Base-by-base conservation (phyloP, 2,329 filamentous ascomycete species). In the Cercospora sojina region DNA sequence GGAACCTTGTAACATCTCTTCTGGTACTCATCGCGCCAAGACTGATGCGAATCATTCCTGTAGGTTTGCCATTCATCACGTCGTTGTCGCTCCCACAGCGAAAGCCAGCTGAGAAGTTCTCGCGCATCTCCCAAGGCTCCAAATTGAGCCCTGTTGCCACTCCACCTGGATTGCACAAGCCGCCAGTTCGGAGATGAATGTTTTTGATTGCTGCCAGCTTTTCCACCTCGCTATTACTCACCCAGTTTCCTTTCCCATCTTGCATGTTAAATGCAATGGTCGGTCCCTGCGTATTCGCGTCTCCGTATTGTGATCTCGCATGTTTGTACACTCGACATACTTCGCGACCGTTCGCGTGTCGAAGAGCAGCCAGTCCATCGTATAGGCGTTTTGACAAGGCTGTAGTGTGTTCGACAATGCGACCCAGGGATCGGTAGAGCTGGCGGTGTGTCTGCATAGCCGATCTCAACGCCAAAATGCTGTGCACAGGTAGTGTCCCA, bases 161-260 rank as follows among this genome's bases (percentile, higher is more conserved):
- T 1, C 93, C 93, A 9, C 93, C 95, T 1, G 95, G 94, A 73
- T 97, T 97, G 79, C 95, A 99, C 1, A 97, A 83, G 0, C 92
- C 91, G 5, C 95, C 95, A 0, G 92, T 97, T 41, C 95, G 87
- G 18, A 98, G 81, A 74, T 97, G 92, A 49, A 98, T 90, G 58
- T 87, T 86, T 70, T 90, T 91, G 20, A 97, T 82, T 2, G 86
- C 84, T 6, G 93, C 91, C 23, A 97, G 82, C 77, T 94, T 96
- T 76, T 98, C 93, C 18, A 98, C 88, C 75, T 98, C 93, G 13
- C 87, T 84, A 68, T 93, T 89, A 70, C 91, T 91, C 60, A 95
- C 78, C 90, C 92, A 97, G 29, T 86, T 85, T 0, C 91, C 91
- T 8, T 82, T 76, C 20, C 86, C 84, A 70, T 90, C 91, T 59